Evolutionary conservation across 495 filamentous ascomycete genomes (phyloP).

Genomic region (Aspergillus conjunctus): DNA sequence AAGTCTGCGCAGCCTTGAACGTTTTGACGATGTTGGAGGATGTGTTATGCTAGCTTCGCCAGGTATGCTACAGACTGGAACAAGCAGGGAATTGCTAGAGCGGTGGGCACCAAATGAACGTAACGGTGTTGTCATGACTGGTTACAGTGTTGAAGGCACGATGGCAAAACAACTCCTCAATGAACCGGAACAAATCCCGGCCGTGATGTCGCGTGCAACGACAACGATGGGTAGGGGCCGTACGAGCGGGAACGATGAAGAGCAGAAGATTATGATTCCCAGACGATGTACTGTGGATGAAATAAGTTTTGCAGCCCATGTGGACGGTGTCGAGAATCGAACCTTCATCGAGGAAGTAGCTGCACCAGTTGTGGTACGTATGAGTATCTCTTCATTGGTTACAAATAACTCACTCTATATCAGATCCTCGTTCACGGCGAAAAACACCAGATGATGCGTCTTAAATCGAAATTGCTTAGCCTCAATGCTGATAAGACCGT

Average conservation of each 20-base stretch:
- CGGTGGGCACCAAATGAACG: slow-evolving; percentile 93
- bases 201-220: slow-evolving; percentile 77
- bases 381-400: neutral
- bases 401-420: slow-evolving; percentile 18
- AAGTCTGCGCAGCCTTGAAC: slow-evolving; percentile 85
- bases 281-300: slow-evolving; percentile 90
- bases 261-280: slow-evolving; percentile 87
- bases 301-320: slow-evolving; percentile 92
- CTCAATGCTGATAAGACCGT: slow-evolving; percentile 77
- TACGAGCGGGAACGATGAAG: slow-evolving; percentile 53
- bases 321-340: slow-evolving; percentile 92
- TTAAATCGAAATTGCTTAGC: slow-evolving; percentile 91
- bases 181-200: slow-evolving; percentile 89
- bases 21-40: slow-evolving; percentile 92
- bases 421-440: slow-evolving; percentile 96
- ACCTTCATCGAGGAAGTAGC: slow-evolving; percentile 93
- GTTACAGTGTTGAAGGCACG: slow-evolving; percentile 96
- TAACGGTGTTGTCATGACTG: slow-evolving; percentile 96
- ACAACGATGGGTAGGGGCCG: slow-evolving; percentile 57
- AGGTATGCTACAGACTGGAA: slow-evolving; percentile 96
- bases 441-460: slow-evolving; percentile 95
- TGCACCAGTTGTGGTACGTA: slow-evolving; percentile 85
- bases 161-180: slow-evolving; percentile 95
- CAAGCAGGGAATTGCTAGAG: slow-evolving; percentile 88
- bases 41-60: slow-evolving; percentile 97